Evolutionary conservation across 2,329 filamentous ascomycete genomes (phyloP).

Genomic region (Tolypocladium paradoxum): DNA sequence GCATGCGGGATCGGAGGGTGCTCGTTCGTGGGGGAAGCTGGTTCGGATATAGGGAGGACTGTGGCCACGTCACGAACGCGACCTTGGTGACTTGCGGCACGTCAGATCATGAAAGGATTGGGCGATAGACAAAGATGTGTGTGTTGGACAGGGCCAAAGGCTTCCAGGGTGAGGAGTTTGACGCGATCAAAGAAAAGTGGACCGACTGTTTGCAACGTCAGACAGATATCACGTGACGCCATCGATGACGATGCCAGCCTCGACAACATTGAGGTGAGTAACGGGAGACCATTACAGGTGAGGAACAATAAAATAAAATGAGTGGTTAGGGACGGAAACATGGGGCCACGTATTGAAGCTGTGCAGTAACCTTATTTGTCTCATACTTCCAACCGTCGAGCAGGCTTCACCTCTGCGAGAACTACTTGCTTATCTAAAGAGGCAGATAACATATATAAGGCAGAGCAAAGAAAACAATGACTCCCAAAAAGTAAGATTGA

Average conservation of each 20-base stretch:
- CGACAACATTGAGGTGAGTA: neutral
- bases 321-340: neutral
- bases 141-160: neutral
- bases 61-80: constrained; percentile 5
- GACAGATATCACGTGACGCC: constrained; percentile 8
- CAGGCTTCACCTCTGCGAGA: neutral
- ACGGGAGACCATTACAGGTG: neutral
- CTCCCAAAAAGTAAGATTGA: constrained; percentile 8
- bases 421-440: constrained; percentile 1
- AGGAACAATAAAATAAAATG: neutral
- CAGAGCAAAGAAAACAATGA: constrained; percentile 6
- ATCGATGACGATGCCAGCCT: neutral
- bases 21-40: neutral
- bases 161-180: constrained; percentile 12
- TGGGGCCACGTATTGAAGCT: neutral
- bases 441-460: constrained; percentile 5
- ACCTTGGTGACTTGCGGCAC: constrained; percentile 4
- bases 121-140: neutral
- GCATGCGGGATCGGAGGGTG: neutral
- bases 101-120: constrained; percentile 4
- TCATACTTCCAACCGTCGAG: neutral
- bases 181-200: constrained; percentile 11
- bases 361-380: neutral
- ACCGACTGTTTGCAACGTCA: neutral
- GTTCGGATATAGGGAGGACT: neutral